phyloP scores from a whole-genome alignment of 306 rosid species.

The Trifolium dubium region DNA sequence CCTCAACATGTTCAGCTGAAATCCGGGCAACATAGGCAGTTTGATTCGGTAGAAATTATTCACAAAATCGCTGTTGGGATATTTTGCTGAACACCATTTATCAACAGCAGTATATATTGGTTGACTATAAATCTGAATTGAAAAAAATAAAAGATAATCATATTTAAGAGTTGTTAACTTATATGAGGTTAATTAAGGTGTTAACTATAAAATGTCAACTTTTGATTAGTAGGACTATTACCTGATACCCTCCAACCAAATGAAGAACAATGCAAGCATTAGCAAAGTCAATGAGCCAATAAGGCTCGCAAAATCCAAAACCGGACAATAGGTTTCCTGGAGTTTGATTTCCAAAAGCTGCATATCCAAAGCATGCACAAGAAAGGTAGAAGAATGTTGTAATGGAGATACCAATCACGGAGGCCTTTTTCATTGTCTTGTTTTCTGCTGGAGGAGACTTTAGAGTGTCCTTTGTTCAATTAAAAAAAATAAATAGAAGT shows the following conservation, averaged over 20 bases:
- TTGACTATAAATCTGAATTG: slow-evolving; percentile 68
- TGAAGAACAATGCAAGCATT: slow-evolving; percentile 87
- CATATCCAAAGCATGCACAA: slow-evolving; percentile 87
- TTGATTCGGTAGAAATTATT: slow-evolving; percentile 55
- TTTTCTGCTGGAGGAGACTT: slow-evolving; percentile 83
- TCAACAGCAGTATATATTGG: slow-evolving; percentile 64
- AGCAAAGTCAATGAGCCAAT: slow-evolving; percentile 84
- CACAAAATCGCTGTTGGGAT: slow-evolving; percentile 64
- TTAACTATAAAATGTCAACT: background rate
- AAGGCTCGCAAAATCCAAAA: slow-evolving; percentile 80
- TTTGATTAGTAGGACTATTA: slow-evolving; percentile 27
- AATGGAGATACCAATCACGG: slow-evolving; percentile 51
- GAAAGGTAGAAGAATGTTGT: slow-evolving; percentile 88
- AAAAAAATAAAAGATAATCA: background rate
- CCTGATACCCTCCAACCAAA: slow-evolving; percentile 95
- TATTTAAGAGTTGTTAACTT: too few species aligned
- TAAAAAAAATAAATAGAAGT: background rate
- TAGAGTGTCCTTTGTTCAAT: slow-evolving; percentile 71
- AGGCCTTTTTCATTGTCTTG: slow-evolving; percentile 83
- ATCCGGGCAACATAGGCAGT: slow-evolving; percentile 57
- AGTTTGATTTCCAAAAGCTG: slow-evolving; percentile 79
- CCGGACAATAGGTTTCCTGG: slow-evolving; percentile 92
- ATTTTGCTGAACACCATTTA: slow-evolving; percentile 61
- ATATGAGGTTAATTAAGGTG: too few species aligned
- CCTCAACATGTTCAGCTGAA: slow-evolving; percentile 57